Percentiles rank a stretch among this genome's conserved stretches.
These are phyloP conservation scores for Echinochloa phyllopogon DNA, from an alignment of 176 grass and related monocot genomes.

Conservation along the genomic window DNA sequence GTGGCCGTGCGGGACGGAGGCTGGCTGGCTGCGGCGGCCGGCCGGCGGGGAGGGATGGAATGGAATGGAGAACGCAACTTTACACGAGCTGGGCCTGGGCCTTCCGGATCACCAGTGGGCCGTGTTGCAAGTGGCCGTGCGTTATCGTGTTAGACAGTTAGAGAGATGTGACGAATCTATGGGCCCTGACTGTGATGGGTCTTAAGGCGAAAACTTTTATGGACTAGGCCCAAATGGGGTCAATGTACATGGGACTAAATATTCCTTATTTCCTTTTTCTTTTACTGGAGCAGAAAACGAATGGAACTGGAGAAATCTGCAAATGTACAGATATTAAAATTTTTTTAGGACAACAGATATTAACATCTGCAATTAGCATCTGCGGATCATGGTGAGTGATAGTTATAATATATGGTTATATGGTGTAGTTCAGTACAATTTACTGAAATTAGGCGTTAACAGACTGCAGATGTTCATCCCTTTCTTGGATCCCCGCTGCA, in stretches of 20 bases:
- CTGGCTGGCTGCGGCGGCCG: neutral
- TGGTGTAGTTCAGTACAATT: too few species aligned
- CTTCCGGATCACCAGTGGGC: neutral
- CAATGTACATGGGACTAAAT: too few species aligned
- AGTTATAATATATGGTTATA: too few species aligned
- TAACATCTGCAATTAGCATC: neutral
- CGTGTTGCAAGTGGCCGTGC: neutral
- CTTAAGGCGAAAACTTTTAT: too few species aligned
- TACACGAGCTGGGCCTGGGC: neutral
- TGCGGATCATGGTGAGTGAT: neutral
- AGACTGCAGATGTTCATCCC: neutral
- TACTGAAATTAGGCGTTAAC: neutral
- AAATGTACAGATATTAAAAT: neutral
- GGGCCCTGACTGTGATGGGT: too few species aligned
- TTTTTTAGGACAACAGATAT: too few species aligned
- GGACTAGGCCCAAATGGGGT: too few species aligned
- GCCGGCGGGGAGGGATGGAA: neutral
- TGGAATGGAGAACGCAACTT: neutral
- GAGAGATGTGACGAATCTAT: too few species aligned
- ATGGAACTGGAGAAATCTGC: neutral
- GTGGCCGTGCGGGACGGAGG: neutral
- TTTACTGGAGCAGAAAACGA: too few species aligned
- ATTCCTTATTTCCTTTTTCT: too few species aligned
- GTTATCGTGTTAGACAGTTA: too few species aligned
- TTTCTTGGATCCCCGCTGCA: slow-evolving; percentile 28